Evolutionary conservation across 495 filamentous ascomycete genomes (phyloP), one percentile per base, ranked within the genome.

Genomic region (Aspergillus nidulans): DNA sequence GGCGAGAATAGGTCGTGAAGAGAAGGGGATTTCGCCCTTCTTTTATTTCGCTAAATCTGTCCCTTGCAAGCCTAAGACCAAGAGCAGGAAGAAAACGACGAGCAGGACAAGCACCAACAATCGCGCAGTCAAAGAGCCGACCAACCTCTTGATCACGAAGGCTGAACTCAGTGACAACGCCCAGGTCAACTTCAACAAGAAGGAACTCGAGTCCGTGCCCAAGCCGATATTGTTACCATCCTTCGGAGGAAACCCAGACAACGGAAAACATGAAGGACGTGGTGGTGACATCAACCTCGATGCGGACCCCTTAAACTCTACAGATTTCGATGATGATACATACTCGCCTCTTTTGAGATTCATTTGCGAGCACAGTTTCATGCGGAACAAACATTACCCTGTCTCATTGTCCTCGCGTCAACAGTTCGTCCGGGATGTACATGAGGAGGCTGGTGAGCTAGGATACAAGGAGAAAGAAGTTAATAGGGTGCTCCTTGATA

Each of bases 291-390:
- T 34, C 30, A 34, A 34, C 8, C 30, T 34, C 30, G 30, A 5
- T 39, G 36, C 36, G 13, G 36, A 39, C 36, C 15, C 36, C 36
- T 15, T n/a, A n/a, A n/a, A 39, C 43, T 46, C 23, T 13, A 30
- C 24, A n/a, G 3, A 28, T 23, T 2, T 9, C 30, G 10, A 20
- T 3, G 46, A 49, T 15, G 10, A 24, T 10, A 15, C 1, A 20
- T 39, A 49, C 21, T 18, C 19, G 1, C 32, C 32, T 12, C n/a
- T 72, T 13, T 9, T 68, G 3, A 19, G 45, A 4, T 67, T 53
- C 21, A 60, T 74, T 25, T 51, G 10, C 4, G 25, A 13, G 1
- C 64, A 69, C 25, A 36, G 54, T 2, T 69, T 72, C 39, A 63
- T 72, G 58, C 18, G 23, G 0, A 12, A 52, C 7, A 28, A 16